These are phyloP conservation scores for Acorus gramineus DNA, from an alignment of 106 monocot genomes.

Conservation along the genomic window DNA sequence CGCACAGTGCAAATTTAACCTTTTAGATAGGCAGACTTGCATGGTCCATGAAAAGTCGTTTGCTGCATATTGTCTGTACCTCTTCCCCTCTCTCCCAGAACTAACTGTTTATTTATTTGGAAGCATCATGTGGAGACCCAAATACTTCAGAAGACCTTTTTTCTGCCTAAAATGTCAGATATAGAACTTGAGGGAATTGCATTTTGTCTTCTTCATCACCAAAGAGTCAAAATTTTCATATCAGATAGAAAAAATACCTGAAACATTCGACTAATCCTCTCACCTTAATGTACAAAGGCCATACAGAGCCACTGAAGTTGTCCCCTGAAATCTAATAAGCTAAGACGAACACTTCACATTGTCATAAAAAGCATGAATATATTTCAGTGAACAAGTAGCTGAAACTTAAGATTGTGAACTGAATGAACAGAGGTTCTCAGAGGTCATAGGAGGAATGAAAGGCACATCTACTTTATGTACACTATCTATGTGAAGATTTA, in stretches of 20 bases:
- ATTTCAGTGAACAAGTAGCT: no score
- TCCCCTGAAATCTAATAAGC: slow-evolving; percentile 42
- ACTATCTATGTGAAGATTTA: no score
- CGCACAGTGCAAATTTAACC: slow-evolving; percentile 16
- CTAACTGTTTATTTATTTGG: slow-evolving; percentile 18
- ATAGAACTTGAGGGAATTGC: slow-evolving; percentile 29
- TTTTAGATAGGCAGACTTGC: slow-evolving; percentile 35
- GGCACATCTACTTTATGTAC: no score
- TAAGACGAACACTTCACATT: not conserved
- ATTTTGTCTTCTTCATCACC: slow-evolving; percentile 71
- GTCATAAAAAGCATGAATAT: not conserved
- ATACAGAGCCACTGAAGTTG: slow-evolving; percentile 81
- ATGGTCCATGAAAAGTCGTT: slow-evolving; percentile 58
- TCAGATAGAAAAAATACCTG: slow-evolving; percentile 36
- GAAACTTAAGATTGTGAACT: no score
- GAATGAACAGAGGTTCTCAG: no score
- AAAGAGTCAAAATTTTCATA: not conserved
- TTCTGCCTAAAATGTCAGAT: slow-evolving; percentile 33
- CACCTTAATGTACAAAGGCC: slow-evolving; percentile 97
- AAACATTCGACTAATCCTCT: slow-evolving; percentile 97
- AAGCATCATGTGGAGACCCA: slow-evolving; percentile 17
- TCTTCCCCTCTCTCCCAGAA: slow-evolving; percentile 78
- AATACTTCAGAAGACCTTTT: slow-evolving; percentile 22
- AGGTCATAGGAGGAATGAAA: no score
- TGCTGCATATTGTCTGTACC: slow-evolving; percentile 65